phyloP scores from a whole-genome alignment of 176 grass and related monocot genomes.

The Zizania latifolia region DNA sequence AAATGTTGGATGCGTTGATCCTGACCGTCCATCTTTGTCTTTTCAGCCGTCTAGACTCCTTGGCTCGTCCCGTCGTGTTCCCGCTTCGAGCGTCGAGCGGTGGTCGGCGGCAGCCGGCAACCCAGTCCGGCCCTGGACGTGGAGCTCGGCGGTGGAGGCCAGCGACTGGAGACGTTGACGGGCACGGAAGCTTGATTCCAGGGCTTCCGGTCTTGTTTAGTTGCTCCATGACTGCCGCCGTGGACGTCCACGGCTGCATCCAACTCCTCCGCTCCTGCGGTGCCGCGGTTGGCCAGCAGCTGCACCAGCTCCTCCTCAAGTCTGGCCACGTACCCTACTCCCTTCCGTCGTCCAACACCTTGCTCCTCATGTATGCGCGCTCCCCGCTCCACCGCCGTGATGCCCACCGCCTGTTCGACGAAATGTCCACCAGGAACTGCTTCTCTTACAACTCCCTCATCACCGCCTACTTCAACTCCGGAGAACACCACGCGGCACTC shows the following conservation, averaged over 20 bases:
- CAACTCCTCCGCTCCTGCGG: slow-evolving; percentile 46
- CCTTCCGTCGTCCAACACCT: slow-evolving; percentile 43
- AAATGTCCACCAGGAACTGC: slow-evolving; percentile 45
- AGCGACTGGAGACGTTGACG: background rate
- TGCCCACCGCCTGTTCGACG: slow-evolving; percentile 41
- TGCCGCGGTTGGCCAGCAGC: slow-evolving; percentile 31
- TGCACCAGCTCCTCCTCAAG: slow-evolving; percentile 71
- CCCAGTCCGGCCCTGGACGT: too few relatives aligned
- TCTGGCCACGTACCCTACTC: slow-evolving; percentile 42
- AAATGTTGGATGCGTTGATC: too few relatives aligned
- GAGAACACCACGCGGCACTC: slow-evolving; percentile 25
- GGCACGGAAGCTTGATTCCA: background rate
- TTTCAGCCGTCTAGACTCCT: too few relatives aligned
- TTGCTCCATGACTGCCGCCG: slow-evolving; percentile 16
- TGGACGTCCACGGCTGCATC: slow-evolving; percentile 38
- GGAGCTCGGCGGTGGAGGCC: too few relatives aligned
- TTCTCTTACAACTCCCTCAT: slow-evolving; percentile 59
- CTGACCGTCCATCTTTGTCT: too few relatives aligned
- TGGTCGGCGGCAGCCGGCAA: too few relatives aligned
- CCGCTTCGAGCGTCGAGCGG: too few relatives aligned
- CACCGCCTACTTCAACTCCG: slow-evolving; percentile 31
- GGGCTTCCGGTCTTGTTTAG: background rate
- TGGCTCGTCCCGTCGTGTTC: too few relatives aligned
- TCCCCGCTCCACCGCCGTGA: slow-evolving; percentile 13
- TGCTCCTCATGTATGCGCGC: slow-evolving; percentile 57